Conservation (phyloP, 1,284 basidiomycete species). For the Rhodofomes roseus region DNA sequence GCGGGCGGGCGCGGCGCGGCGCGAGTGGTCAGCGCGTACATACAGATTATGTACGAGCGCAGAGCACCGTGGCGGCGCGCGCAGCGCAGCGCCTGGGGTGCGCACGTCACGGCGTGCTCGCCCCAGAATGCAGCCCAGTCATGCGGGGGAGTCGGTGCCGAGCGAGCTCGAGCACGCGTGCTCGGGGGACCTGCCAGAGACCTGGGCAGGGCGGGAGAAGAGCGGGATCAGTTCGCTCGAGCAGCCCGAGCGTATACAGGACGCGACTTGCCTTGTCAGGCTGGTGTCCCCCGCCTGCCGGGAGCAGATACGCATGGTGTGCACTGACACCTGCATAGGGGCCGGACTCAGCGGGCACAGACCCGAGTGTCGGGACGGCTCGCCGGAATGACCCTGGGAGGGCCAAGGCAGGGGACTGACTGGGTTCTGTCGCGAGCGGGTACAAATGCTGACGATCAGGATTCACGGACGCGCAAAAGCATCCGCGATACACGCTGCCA, state of each 20-base stretch:
- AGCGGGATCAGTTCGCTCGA: neutral
- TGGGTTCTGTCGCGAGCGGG: neutral
- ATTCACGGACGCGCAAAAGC: neutral
- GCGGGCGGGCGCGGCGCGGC: neutral
- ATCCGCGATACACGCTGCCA: neutral
- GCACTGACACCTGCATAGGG: neutral
- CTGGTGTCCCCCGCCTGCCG: neutral
- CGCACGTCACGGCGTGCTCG: neutral
- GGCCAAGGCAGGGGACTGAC: neutral
- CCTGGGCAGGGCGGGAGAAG: neutral
- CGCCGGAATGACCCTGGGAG: neutral
- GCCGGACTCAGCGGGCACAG: too few relatives aligned
- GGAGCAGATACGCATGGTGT: neutral
- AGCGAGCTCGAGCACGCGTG: neutral
- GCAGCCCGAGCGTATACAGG: neutral
- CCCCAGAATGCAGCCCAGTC: too few relatives aligned
- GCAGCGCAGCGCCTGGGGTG: neutral
- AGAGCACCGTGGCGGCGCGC: neutral
- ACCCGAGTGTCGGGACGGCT: neutral
- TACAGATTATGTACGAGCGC: neutral
- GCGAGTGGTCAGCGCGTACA: neutral
- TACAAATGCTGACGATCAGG: neutral
- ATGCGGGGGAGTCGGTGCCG: neutral
- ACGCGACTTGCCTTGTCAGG: neutral
- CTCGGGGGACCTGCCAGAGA: neutral